Percentiles rank a stretch among this genome's conserved stretches.
phyloP scores from a whole-genome alignment of 192 early-diverging fungal species.

The Backusella tarrabulga region DNA sequence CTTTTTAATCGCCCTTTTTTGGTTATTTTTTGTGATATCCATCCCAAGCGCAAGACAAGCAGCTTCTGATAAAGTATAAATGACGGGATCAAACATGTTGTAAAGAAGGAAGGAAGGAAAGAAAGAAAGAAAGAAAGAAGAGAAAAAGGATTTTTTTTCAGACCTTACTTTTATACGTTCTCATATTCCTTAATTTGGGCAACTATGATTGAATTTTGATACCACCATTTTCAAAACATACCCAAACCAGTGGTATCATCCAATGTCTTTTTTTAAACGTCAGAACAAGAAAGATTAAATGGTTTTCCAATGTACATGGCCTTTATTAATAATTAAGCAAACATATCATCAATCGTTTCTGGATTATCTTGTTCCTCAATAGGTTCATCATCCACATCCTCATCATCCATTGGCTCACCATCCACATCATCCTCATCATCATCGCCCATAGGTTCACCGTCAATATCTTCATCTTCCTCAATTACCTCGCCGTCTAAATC shows the following conservation, averaged over 20 bases:
- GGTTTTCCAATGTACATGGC: background rate
- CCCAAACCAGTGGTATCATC: no score
- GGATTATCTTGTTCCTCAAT: background rate
- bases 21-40: background rate
- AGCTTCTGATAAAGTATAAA: background rate
- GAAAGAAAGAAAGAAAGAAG: no score
- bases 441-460: conserved; percentile 25
- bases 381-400: background rate
- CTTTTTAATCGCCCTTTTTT: background rate
- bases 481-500: conserved; percentile 47
- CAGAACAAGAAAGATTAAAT: no score
- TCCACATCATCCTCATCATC: background rate
- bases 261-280: no score
- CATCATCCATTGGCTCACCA: background rate
- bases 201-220: no score
- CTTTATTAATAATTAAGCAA: conserved; percentile 3
- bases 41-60: background rate
- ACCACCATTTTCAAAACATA: no score
- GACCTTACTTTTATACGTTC: no score
- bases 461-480: conserved; percentile 28
- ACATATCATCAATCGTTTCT: conserved; percentile 18
- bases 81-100: background rate
- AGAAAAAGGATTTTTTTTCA: background rate
- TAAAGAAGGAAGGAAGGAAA: background rate
- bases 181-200: no score